These are phyloP conservation scores for Tetratostichococcus sp. DNA, from an alignment of 139 green algal genomes.

Conservation along the genomic window DNA sequence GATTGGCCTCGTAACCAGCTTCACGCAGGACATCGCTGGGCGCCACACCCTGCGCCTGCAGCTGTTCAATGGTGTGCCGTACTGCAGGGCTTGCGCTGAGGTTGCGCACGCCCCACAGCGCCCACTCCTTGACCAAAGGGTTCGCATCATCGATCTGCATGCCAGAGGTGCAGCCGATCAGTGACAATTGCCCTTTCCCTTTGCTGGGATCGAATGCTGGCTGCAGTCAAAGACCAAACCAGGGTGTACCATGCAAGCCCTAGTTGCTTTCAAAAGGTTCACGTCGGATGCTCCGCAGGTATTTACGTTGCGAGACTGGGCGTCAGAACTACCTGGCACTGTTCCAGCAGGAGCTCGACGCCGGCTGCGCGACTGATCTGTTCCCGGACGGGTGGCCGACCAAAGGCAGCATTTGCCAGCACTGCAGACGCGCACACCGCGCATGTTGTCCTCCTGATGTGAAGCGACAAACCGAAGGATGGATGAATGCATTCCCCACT, in stretches of 20 bases:
- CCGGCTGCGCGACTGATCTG: conserved; percentile 34
- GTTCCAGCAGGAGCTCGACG: conserved; percentile 61
- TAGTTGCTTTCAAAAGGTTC: too few species aligned
- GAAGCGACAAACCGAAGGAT: too few species aligned
- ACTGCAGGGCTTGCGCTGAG: conserved; percentile 46
- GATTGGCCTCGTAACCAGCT: neutral
- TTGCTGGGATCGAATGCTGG: too few species aligned
- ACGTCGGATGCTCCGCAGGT: too few species aligned
- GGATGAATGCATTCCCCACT: too few species aligned
- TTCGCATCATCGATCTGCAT: conserved; percentile 50
- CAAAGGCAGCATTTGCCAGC: conserved; percentile 55
- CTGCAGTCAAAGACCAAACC: too few species aligned
- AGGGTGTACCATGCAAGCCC: too few species aligned
- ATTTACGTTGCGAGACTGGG: too few species aligned
- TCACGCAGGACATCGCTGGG: neutral
- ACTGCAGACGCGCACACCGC: conserved; percentile 1
- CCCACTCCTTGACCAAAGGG: conserved; percentile 82
- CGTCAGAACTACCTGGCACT: conserved; percentile 41
- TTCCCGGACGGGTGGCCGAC: conserved; percentile 29
- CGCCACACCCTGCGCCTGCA: neutral
- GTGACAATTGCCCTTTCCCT: too few species aligned
- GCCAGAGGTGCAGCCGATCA: too few species aligned
- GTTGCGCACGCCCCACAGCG: conserved; percentile 86
- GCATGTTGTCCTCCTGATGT: too few species aligned
- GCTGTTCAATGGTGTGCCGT: neutral